Conservation (phyloP, 257 asterid species). For the Solanum bulbocastanum region DNA sequence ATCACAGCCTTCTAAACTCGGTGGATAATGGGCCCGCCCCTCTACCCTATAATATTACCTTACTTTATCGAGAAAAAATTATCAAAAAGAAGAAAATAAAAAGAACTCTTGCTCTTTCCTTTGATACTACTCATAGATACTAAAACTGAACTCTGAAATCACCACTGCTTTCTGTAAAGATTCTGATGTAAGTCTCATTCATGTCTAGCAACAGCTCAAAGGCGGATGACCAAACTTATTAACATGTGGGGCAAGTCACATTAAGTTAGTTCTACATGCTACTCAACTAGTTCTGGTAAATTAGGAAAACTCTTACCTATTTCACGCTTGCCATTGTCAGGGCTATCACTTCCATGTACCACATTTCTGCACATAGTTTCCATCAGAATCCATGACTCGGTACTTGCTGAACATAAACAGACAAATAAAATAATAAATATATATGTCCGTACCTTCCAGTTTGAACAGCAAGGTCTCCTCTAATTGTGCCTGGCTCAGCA, state of each 20-base stretch:
- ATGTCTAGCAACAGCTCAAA: not conserved
- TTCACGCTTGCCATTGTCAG: constrained; percentile 80
- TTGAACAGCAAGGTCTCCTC: constrained; percentile 95
- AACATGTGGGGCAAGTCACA: not conserved
- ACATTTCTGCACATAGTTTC: constrained; percentile 53
- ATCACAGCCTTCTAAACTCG: no score
- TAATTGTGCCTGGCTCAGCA: constrained; percentile 94
- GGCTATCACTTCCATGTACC: constrained; percentile 96
- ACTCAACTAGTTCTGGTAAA: not conserved
- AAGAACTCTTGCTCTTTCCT: not conserved
- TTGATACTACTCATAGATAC: not conserved
- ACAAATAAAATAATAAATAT: not conserved
- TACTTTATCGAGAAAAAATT: not conserved
- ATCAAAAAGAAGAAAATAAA: not conserved
- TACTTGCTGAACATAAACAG: not conserved
- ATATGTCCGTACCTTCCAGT: constrained; percentile 64
- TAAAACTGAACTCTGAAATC: not conserved
- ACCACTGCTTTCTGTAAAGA: not conserved
- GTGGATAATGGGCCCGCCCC: no score
- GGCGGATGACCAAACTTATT: not conserved
- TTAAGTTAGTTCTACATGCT: not conserved
- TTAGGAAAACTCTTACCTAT: constrained; percentile 34
- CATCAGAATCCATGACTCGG: not conserved
- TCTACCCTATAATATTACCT: not conserved
- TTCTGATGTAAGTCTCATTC: not conserved